These are phyloP conservation scores for Ganoderma multipileum DNA, from an alignment of 1,284 basidiomycete genomes.

Conservation along the genomic window DNA sequence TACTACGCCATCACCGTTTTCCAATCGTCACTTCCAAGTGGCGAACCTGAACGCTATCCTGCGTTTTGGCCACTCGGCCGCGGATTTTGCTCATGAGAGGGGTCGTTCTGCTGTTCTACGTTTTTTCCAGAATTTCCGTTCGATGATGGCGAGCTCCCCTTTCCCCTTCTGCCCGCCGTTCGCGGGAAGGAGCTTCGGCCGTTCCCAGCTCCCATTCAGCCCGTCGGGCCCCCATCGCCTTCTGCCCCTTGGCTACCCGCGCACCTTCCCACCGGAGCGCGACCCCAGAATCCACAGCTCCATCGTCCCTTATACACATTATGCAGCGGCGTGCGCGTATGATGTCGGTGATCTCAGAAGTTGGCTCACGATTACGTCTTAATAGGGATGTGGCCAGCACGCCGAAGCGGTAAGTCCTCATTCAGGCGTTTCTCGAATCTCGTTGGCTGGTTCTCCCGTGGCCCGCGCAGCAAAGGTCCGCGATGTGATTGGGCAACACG, in stretches of 20 bases:
- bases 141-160: background rate
- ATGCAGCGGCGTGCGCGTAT: constrained; percentile 16
- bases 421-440: constrained; percentile 15
- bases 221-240: background rate
- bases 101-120: background rate
- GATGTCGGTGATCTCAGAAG: constrained; percentile 11
- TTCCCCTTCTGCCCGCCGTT: background rate
- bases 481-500: background rate
- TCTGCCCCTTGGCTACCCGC: background rate
- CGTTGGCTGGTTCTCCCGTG: constrained; percentile 11
- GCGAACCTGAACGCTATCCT: background rate
- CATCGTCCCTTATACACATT: background rate
- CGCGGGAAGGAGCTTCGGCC: constrained; percentile 8
- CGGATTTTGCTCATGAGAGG: background rate
- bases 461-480: background rate
- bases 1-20: background rate
- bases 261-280: background rate
- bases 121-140: background rate
- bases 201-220: background rate
- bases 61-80: background rate
- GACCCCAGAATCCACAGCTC: background rate
- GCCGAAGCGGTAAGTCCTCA: constrained; percentile 62
- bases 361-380: constrained; percentile 30
- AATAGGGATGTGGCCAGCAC: constrained; percentile 70
- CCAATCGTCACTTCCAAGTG: background rate